Base-by-base conservation (phyloP, 306 rosid genomes). In the Abrus precatorius region DNA sequence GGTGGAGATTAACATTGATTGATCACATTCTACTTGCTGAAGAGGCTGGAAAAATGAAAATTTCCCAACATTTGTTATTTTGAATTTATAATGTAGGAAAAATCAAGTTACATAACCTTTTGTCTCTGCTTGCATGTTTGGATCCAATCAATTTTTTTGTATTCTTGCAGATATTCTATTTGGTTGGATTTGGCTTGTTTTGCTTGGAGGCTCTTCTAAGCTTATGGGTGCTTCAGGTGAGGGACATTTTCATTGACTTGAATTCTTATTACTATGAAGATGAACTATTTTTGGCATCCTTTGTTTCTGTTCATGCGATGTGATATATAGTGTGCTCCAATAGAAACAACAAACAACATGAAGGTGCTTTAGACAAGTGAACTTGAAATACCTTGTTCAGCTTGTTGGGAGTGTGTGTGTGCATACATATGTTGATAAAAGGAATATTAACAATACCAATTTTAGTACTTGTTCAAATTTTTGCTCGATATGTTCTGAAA, bases 201-300 rank as follows among this genome's bases (percentile, higher is more conserved):
- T 96, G 99, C 94, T 88, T 96, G 88, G 99, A 96, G 84, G 27
- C 94, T 13, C 98, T 96, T 87, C 88, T 96, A 80, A 96, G 98
- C 86, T 87, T 89, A 82, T 94, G 98, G 98, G 98, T 94, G 9
- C 93, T 94, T 79, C 98, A 94, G 98, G 98, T 92, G 56, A 89
- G 89, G 52, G 36, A 83, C 33, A 14, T 44, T 50, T 56, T 38
- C 33, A 43, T 54, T 48, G 69, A 64, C 49, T 60, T 76, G 49
- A 50, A 48, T 76, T 74, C 47, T 80, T 75, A 47, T 9, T 3
- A 53, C 6, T 28, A 45, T 63, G 33, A 14, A 32, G 48, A 32
- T 64, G 43, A 47, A 54, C 27, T 30, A 32, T 32, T 41, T 27
- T 60, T 56, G 30, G 61, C 28, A 3, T n/a, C 72, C 40, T 65